phyloP scores from a whole-genome alignment of 2,329 filamentous ascomycete genomes.

The Talaromyces sp. region DNA sequence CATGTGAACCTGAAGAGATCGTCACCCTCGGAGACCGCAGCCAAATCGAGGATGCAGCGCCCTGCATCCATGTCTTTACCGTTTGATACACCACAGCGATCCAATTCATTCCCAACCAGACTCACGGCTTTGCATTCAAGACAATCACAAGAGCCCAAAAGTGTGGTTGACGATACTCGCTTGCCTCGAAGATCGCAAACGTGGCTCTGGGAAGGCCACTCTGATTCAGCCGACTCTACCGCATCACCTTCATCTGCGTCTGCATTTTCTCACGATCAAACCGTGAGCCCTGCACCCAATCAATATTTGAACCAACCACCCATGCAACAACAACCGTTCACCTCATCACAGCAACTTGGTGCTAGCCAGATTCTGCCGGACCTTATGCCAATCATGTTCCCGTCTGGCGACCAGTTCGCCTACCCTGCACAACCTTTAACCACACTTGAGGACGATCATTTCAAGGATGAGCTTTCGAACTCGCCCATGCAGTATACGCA shows the following conservation, averaged over 20 bases:
- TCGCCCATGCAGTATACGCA: constrained; percentile 25
- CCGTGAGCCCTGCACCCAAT: constrained; percentile 20
- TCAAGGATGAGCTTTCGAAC: constrained; percentile 30
- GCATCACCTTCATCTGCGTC: constrained; percentile 30
- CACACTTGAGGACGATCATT: constrained; percentile 43
- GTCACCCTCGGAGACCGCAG: constrained; percentile 29
- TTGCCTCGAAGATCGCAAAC: constrained; percentile 18
- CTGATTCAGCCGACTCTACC: constrained; percentile 28
- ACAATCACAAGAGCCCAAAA: constrained; percentile 24
- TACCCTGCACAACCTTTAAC: constrained; percentile 50
- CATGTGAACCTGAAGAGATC: constrained; percentile 50
- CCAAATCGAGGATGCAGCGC: constrained; percentile 19
- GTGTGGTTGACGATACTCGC: constrained; percentile 31
- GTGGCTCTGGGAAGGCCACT: constrained; percentile 25
- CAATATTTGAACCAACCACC: constrained; percentile 21
- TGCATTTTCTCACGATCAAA: constrained; percentile 25
- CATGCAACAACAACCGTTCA: constrained; percentile 21
- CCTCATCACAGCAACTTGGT: constrained; percentile 34
- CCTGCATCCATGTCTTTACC: constrained; percentile 20
- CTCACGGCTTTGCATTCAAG: constrained; percentile 23
- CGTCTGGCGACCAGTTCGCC: constrained; percentile 49
- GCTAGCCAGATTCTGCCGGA: constrained; percentile 40
- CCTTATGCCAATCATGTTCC: constrained; percentile 51
- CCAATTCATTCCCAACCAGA: constrained; percentile 41
- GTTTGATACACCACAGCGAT: constrained; percentile 29